These are phyloP conservation scores for Ustilago trichophora DNA, from an alignment of 1,284 basidiomycete genomes.

Conservation along the genomic window DNA sequence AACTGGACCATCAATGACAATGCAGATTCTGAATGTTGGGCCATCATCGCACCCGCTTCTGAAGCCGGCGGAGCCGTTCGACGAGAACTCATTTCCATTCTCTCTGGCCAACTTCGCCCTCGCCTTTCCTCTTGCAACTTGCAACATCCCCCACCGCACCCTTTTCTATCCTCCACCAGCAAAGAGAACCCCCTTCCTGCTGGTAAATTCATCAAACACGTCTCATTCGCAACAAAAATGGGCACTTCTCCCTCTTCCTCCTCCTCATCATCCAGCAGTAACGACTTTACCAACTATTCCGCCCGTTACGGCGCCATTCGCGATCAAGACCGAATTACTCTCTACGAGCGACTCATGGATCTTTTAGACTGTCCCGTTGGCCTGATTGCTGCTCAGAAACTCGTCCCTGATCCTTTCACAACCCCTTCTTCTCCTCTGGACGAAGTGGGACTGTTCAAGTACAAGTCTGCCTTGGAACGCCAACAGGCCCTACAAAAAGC, in stretches of 20 bases:
- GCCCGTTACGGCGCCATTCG: conserved; percentile 63
- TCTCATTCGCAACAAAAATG: conserved; percentile 52
- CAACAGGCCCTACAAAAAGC: conserved; percentile 15
- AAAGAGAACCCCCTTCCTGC: not conserved
- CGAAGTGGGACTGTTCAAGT: conserved; percentile 45
- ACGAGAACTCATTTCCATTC: conserved; percentile 38
- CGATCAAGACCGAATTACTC: conserved; percentile 55
- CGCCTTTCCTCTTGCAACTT: not conserved
- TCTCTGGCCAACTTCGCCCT: conserved; percentile 28
- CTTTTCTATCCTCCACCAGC: conserved; percentile 25
- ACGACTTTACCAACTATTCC: conserved; percentile 59
- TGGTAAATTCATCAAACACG: conserved; percentile 39
- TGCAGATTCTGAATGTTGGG: conserved; percentile 54
- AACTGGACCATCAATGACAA: conserved; percentile 51
- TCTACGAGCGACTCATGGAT: conserved; percentile 61
- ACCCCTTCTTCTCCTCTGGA: conserved; percentile 7
- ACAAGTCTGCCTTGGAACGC: conserved; percentile 17
- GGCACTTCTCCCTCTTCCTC: conserved; percentile 10
- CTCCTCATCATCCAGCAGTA: not conserved
- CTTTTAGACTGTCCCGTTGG: conserved; percentile 51
- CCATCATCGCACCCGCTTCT: conserved; percentile 54
- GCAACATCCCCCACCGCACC: conserved; percentile 27
- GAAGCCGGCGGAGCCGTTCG: conserved; percentile 52
- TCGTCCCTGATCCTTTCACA: conserved; percentile 57
- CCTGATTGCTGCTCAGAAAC: conserved; percentile 34